Percentiles rank a stretch among this genome's conserved stretches.
Conservation (phyloP, 2,329 filamentous ascomycete genomes). For the Sporothrix euskadiensis region DNA sequence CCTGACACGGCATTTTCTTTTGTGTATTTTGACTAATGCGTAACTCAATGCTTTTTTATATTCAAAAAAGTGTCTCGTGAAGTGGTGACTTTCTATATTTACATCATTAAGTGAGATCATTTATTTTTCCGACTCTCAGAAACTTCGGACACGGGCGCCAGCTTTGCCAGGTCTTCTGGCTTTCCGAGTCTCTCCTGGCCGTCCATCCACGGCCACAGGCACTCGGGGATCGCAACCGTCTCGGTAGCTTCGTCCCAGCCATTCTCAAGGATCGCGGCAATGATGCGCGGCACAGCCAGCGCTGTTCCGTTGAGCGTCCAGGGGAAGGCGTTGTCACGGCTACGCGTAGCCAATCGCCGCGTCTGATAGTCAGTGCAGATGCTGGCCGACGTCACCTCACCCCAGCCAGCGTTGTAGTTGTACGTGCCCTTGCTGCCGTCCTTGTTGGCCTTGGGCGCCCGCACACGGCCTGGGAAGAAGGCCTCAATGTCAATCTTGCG, state of each 20-base stretch:
- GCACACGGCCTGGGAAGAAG: slow-evolving; percentile 78
- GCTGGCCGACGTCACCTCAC: slow-evolving; percentile 87
- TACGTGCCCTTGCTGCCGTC: background rate
- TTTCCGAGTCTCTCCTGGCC: slow-evolving; percentile 65
- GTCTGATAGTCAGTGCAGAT: slow-evolving; percentile 95
- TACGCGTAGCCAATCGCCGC: slow-evolving; percentile 77
- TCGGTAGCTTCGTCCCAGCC: slow-evolving; percentile 74
- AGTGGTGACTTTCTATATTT: slow-evolving; percentile 8
- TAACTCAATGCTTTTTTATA: background rate
- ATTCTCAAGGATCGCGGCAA: slow-evolving; percentile 88
- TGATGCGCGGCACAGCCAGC: slow-evolving; percentile 81
- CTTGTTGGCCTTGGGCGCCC: slow-evolving; percentile 31
- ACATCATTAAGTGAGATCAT: background rate
- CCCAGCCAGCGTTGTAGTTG: slow-evolving; percentile 70
- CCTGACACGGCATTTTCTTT: background rate
- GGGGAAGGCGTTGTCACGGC: slow-evolving; percentile 73
- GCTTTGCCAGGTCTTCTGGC: slow-evolving; percentile 33
- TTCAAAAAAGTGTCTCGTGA: background rate
- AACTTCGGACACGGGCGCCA: background rate
- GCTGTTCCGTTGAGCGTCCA: slow-evolving; percentile 95
- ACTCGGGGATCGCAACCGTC: slow-evolving; percentile 74
- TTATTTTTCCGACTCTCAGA: background rate
- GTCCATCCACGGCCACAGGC: slow-evolving; percentile 81
- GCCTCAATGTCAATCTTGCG: slow-evolving; percentile 93
- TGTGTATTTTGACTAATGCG: background rate